phyloP scores from a whole-genome alignment of 441 rosid genomes.

The Brassica hybrid region DNA sequence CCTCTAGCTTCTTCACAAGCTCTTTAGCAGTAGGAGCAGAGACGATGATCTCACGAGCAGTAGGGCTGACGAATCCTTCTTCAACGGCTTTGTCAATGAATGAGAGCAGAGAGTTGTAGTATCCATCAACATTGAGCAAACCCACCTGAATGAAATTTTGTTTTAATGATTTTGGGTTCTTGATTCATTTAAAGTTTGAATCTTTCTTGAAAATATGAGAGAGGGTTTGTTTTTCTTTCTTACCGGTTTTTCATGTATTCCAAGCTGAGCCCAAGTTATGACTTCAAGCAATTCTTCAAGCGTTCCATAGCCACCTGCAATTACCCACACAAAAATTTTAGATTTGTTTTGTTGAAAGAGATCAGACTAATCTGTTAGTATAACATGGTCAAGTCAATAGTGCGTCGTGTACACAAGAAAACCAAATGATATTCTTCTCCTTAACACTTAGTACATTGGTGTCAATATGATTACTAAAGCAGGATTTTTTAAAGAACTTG shows the following conservation, averaged over 20 bases:
- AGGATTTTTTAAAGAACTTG: conserved; percentile 37
- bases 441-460: conserved; percentile 20
- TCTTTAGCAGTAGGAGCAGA: conserved; percentile 76
- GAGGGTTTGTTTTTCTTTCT: background rate
- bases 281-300: conserved; percentile 83
- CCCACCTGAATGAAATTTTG: conserved; percentile 51
- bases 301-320: conserved; percentile 83
- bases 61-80: conserved; percentile 74
- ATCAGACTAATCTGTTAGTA: background rate
- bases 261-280: conserved; percentile 87
- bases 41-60: conserved; percentile 73
- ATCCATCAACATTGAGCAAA: conserved; percentile 82
- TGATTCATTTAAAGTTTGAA: background rate
- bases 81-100: conserved; percentile 82
- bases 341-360: background rate
- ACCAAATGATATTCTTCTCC: conserved; percentile 7
- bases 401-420: background rate
- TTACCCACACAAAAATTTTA: conserved; percentile 7
- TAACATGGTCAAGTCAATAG: conserved; percentile 4
- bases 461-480: conserved; percentile 36
- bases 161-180: conserved; percentile 9
- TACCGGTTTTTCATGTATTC: conserved; percentile 83
- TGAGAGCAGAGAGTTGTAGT: conserved; percentile 77
- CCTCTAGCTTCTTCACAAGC: conserved; percentile 74
- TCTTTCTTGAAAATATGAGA: background rate